Percentiles rank a stretch among this genome's conserved stretches.
Conservation (phyloP, 192 early-diverging fungal species). For the Backusella circina region DNA sequence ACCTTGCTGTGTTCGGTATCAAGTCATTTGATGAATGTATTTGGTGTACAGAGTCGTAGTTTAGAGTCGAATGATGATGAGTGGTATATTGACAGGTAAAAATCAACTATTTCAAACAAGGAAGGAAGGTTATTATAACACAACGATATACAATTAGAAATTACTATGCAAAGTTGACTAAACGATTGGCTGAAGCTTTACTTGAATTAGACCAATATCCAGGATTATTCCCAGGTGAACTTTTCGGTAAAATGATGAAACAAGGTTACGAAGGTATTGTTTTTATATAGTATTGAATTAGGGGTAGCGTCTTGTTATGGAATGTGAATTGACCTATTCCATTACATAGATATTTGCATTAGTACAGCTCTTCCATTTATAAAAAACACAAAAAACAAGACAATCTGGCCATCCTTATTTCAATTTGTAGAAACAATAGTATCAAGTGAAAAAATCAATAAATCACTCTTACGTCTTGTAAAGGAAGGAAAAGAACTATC, state of each 20-base stretch:
- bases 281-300: background rate
- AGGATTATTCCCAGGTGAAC: background rate
- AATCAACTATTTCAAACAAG: too few relatives aligned
- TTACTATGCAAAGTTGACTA: background rate
- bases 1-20: constrained; percentile 6
- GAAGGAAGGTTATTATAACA: too few relatives aligned
- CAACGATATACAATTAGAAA: background rate
- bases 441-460: background rate
- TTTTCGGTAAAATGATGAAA: constrained; percentile 6
- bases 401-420: background rate
- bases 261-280: constrained; percentile 16
- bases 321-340: background rate
- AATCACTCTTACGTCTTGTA: background rate
- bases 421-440: background rate
- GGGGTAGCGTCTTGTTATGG: too few relatives aligned
- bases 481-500: background rate
- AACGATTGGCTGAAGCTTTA: background rate
- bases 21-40: constrained; percentile 1
- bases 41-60: background rate
- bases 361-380: background rate
- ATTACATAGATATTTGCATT: background rate
- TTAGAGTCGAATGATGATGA: background rate
- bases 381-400: background rate
- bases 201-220: background rate
- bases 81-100: constrained; percentile 13